A percentile compares a stretch with the other conserved stretches of the same genome.
These are phyloP conservation scores for Tympanopsis confertula DNA, from an alignment of 2,329 filamentous ascomycete genomes.

Conservation along the genomic window DNA sequence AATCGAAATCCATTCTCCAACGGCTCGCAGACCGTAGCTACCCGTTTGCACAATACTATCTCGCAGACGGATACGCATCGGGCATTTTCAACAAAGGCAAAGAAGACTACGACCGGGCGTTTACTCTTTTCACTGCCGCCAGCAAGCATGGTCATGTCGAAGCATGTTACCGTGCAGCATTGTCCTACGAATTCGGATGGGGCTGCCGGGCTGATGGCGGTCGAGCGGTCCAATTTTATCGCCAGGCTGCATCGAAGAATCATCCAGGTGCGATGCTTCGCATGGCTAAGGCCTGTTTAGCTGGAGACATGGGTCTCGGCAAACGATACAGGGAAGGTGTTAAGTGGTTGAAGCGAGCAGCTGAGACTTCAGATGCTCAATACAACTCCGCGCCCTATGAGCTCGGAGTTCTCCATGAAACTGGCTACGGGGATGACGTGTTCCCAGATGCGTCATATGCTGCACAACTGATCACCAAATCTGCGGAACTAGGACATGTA, in stretches of 20 bases:
- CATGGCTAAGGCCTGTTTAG: slow-evolving; percentile 79
- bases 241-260: slow-evolving; percentile 79
- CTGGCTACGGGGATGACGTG: slow-evolving; percentile 85
- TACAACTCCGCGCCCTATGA: slow-evolving; percentile 92
- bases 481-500: slow-evolving; percentile 79
- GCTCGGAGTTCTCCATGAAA: slow-evolving; percentile 77
- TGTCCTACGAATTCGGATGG: slow-evolving; percentile 98
- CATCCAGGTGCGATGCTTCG: slow-evolving; percentile 92
- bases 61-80: slow-evolving; percentile 86
- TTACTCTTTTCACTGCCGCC: slow-evolving; percentile 82
- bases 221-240: slow-evolving; percentile 88
- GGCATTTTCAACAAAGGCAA: slow-evolving; percentile 92
- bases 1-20: slow-evolving; percentile 82
- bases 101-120: slow-evolving; percentile 81
- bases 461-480: slow-evolving; percentile 85
- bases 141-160: slow-evolving; percentile 96
- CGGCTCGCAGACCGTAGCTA: slow-evolving; percentile 77
- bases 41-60: slow-evolving; percentile 95
- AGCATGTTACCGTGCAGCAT: slow-evolving; percentile 80
- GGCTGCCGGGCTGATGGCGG: slow-evolving; percentile 79
- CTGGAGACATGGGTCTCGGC: slow-evolving; percentile 69
- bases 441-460: slow-evolving; percentile 86
- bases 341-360: slow-evolving; percentile 90
- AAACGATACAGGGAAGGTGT: slow-evolving; percentile 82
- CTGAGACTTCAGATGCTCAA: slow-evolving; percentile 78